Percentiles rank a stretch among this genome's conserved stretches.
phyloP scores from a whole-genome alignment of 768 basidiomycete species.

The Boletus rufocinnamomeus region DNA sequence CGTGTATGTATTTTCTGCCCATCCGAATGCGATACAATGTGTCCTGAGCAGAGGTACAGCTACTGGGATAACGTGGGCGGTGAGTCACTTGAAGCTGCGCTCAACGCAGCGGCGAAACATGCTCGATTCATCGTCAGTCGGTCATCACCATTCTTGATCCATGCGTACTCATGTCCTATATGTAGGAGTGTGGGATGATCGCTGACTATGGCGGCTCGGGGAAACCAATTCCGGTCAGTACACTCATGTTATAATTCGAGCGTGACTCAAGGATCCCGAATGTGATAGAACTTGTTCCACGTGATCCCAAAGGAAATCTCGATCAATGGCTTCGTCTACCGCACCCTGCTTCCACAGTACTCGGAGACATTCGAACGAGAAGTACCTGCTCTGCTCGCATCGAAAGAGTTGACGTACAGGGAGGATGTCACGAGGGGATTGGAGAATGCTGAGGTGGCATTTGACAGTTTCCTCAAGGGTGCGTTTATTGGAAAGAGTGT shows the following conservation, averaged over 20 bases:
- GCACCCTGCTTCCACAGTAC: slow-evolving; percentile 37
- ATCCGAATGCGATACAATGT: neutral
- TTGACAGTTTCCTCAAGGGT: slow-evolving; percentile 12
- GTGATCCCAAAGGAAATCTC: slow-evolving; percentile 44
- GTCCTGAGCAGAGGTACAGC: slow-evolving; percentile 1
- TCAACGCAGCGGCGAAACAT: slow-evolving; percentile 44
- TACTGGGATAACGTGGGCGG: slow-evolving; percentile 58
- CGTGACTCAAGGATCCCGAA: neutral
- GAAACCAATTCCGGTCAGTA: slow-evolving; percentile 4
- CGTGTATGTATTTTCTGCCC: too few relatives aligned
- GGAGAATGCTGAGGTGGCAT: slow-evolving; percentile 30
- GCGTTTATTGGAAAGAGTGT: slow-evolving; percentile 11
- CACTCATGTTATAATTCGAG: neutral
- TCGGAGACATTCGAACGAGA: slow-evolving; percentile 43
- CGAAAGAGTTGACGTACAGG: slow-evolving; percentile 47
- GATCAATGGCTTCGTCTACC: slow-evolving; percentile 45
- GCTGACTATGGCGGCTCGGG: neutral
- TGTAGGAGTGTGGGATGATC: slow-evolving; percentile 37
- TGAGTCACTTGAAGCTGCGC: slow-evolving; percentile 55
- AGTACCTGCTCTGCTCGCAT: slow-evolving; percentile 42
- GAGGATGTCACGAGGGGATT: slow-evolving; percentile 51
- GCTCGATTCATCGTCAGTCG: slow-evolving; percentile 50
- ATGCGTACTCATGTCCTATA: neutral
- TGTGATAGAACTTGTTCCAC: slow-evolving; percentile 37
- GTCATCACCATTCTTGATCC: neutral